Evolutionary conservation across 441 rosid species (phyloP).

Genomic region (Erodium chrysanthum): DNA sequence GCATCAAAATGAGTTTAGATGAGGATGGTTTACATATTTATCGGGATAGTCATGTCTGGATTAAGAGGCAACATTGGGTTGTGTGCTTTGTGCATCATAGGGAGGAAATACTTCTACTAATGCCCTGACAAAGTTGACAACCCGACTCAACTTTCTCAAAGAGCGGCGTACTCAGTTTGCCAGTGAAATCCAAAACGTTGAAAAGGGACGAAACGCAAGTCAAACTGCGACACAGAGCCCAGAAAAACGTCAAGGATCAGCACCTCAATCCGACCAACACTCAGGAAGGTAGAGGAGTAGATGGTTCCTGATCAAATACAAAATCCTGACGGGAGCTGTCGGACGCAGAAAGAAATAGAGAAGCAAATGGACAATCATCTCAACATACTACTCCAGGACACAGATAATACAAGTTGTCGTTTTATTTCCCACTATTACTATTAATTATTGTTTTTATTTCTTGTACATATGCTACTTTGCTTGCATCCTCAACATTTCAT

Average conservation of each 20-base stretch:
- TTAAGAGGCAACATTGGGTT: conserved; percentile 7
- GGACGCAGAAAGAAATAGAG: background rate
- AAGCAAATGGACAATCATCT: background rate
- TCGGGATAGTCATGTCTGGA: background rate
- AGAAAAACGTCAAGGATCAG: conserved; percentile 17
- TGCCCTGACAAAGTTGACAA: too few species aligned
- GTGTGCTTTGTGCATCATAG: too few species aligned
- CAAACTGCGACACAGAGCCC: conserved; percentile 10
- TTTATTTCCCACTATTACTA: background rate
- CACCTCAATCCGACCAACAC: conserved; percentile 31
- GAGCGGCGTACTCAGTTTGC: too few species aligned
- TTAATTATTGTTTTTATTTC: too few species aligned
- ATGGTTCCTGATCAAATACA: conserved; percentile 15
- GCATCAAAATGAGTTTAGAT: background rate
- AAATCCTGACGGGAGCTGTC: background rate
- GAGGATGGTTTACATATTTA: background rate
- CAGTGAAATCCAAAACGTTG: too few species aligned
- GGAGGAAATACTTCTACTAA: conserved; percentile 17
- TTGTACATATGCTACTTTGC: background rate
- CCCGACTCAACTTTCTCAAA: too few species aligned
- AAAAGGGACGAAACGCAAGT: conserved; percentile 31
- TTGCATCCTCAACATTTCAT: background rate
- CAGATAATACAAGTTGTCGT: background rate
- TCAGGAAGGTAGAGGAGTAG: too few species aligned
- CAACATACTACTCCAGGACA: too few species aligned